Evolutionary conservation across 441 rosid genomes (phyloP).

Genomic region (Arabidopsis hybrid): DNA sequence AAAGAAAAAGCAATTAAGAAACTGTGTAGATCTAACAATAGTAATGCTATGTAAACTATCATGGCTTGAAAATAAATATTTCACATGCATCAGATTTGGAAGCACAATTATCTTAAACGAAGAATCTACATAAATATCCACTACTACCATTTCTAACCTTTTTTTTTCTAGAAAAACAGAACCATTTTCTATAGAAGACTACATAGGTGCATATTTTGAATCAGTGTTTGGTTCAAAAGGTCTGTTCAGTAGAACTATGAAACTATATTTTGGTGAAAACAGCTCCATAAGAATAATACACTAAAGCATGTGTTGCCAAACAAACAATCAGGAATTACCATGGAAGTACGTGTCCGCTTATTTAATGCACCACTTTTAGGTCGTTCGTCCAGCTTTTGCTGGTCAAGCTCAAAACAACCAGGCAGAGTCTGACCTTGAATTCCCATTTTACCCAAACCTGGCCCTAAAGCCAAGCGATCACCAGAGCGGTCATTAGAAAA

Average conservation of each 20-base stretch:
- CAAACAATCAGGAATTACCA: conserved; percentile 79
- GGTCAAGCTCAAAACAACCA: conserved; percentile 80
- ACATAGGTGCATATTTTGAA: background rate
- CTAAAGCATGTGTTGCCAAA: conserved; percentile 37
- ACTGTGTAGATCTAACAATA: conserved; percentile 25
- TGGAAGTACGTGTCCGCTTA: conserved; percentile 93
- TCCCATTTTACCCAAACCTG: conserved; percentile 75
- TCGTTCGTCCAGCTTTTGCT: conserved; percentile 76
- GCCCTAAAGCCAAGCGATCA: conserved; percentile 71
- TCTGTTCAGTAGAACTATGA: conserved; percentile 24
- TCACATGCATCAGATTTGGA: conserved; percentile 7
- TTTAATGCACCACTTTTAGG: conserved; percentile 72
- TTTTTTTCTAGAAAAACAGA: background rate
- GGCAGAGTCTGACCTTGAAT: conserved; percentile 66
- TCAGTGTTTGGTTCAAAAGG: conserved; percentile 5
- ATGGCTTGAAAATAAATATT: conserved; percentile 14
- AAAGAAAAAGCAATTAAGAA: conserved; percentile 6
- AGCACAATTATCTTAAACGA: conserved; percentile 22
- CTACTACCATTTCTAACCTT: background rate
- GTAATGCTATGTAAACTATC: conserved; percentile 4
- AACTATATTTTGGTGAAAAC: conserved; percentile 21
- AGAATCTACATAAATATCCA: conserved; percentile 6
- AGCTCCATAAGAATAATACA: conserved; percentile 27
- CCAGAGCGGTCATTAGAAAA: conserved; percentile 70
- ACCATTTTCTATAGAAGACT: conserved; percentile 7